A percentile compares a stretch with the other conserved stretches of the same genome.
Conservation (phyloP, 768 basidiomycete species). For the Pseudohyphozyma bogoriensis region DNA sequence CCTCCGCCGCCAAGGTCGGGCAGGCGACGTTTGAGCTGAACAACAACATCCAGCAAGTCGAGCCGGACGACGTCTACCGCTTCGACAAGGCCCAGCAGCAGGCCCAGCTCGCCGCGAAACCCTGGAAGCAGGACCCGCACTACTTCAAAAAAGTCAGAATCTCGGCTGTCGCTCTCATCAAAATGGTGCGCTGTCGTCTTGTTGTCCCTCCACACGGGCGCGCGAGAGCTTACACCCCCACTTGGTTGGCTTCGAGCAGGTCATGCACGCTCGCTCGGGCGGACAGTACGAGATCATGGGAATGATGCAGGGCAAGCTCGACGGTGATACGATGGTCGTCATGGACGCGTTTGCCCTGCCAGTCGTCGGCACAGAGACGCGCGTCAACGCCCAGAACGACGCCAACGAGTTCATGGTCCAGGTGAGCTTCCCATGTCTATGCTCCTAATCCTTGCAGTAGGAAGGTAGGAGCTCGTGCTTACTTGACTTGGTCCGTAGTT, state of each 20-base stretch:
- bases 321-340: slow-evolving; percentile 47
- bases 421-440: too few species aligned
- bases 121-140: slow-evolving; percentile 69
- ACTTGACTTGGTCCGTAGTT: too few species aligned
- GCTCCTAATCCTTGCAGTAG: too few species aligned
- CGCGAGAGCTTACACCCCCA: slow-evolving; percentile 42
- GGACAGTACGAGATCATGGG: slow-evolving; percentile 99
- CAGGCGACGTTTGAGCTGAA: slow-evolving; percentile 40
- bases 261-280: slow-evolving; percentile 80
- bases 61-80: slow-evolving; percentile 11
- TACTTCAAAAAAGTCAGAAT: slow-evolving; percentile 46
- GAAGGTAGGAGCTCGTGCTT: too few species aligned
- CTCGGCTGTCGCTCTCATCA: slow-evolving; percentile 46
- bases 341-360: slow-evolving; percentile 96
- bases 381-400: slow-evolving; percentile 90
- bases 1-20: slow-evolving; percentile 9
- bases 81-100: slow-evolving; percentile 39
- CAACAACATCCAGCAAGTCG: slow-evolving; percentile 36
- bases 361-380: slow-evolving; percentile 94
- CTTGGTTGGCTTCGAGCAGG: too few species aligned
- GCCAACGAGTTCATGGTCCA: slow-evolving; percentile 98
- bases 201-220: neutral
- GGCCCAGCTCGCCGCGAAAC: slow-evolving; percentile 50
- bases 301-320: slow-evolving; percentile 60
- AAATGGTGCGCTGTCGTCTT: slow-evolving; percentile 50